These are phyloP conservation scores for Blyttiomyces sp. DNA, from an alignment of 371 early-diverging fungal species.

Conservation along the genomic window DNA sequence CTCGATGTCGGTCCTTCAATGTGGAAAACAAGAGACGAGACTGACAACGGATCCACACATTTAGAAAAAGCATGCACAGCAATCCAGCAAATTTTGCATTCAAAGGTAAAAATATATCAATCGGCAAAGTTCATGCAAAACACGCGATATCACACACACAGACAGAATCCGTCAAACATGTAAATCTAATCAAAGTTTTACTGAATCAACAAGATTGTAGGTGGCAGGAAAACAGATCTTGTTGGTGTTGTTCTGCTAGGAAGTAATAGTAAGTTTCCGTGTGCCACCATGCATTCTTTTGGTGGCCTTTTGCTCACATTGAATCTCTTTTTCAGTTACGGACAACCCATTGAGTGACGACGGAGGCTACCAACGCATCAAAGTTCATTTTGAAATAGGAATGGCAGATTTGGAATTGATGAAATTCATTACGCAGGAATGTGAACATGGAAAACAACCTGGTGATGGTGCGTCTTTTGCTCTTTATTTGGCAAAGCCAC, in stretches of 20 bases:
- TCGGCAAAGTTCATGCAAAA: too few relatives aligned
- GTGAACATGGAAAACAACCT: slow-evolving; percentile 15
- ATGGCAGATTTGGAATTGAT: slow-evolving; percentile 31
- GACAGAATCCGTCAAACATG: slow-evolving; percentile 35
- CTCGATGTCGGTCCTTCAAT: slow-evolving; percentile 58
- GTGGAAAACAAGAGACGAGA: slow-evolving; percentile 37
- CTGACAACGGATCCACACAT: slow-evolving; percentile 24
- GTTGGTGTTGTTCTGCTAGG: slow-evolving; percentile 28
- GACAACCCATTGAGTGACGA: slow-evolving; percentile 24
- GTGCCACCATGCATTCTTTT: too few relatives aligned
- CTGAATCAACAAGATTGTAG: slow-evolving; percentile 20
- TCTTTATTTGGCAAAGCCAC: too few relatives aligned
- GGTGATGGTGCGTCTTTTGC: slow-evolving; percentile 42
- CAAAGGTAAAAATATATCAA: slow-evolving; percentile 41
- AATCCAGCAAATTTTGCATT: slow-evolving; percentile 39
- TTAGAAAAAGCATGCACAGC: slow-evolving; percentile 47
- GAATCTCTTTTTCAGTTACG: slow-evolving; percentile 14
- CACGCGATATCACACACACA: slow-evolving; percentile 11
- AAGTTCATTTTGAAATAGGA: slow-evolving; percentile 13
- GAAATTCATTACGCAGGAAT: slow-evolving; percentile 26
- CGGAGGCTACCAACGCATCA: slow-evolving; percentile 27
- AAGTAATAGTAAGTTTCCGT: slow-evolving; percentile 30
- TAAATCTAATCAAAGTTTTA: not conserved
- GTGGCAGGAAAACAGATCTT: slow-evolving; percentile 31
- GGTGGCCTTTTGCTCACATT: not conserved